phyloP scores from a whole-genome alignment of 208 protist species.

The Trypanosomatidae sp. region DNA sequence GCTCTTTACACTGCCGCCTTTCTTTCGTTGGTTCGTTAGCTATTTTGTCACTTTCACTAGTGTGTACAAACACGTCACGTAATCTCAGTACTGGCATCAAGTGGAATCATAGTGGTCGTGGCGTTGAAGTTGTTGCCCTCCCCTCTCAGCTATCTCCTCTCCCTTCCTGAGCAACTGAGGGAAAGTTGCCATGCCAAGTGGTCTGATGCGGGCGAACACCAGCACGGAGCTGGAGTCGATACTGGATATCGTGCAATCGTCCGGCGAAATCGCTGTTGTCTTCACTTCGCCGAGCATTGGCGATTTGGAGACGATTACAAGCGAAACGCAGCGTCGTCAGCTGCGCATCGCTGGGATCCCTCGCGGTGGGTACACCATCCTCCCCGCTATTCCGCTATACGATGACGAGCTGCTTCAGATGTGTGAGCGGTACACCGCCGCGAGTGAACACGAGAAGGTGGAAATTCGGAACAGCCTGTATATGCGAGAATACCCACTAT shows the following conservation, averaged over 20 bases:
- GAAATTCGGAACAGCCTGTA: constrained; percentile 44
- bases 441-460: constrained; percentile 34
- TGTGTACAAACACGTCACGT: not conserved
- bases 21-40: not conserved
- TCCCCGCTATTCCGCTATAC: constrained; percentile 64
- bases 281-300: constrained; percentile 46
- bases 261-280: constrained; percentile 67
- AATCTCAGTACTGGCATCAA: not conserved
- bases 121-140: not conserved
- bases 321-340: constrained; percentile 48
- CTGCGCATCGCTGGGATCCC: constrained; percentile 77
- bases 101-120: not conserved
- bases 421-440: constrained; percentile 55
- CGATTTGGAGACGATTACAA: constrained; percentile 68
- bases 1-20: not conserved
- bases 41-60: not conserved
- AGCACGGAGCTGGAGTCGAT: constrained; percentile 21
- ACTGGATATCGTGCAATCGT: constrained; percentile 50
- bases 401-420: constrained; percentile 56
- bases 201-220: constrained; percentile 12
- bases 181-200: constrained; percentile 10
- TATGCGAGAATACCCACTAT: constrained; percentile 43
- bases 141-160: not conserved
- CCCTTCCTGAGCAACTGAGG: not conserved
- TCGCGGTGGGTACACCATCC: constrained; percentile 59